Evolutionary conservation across 768 basidiomycete species (phyloP).

Genomic region (Pleurotus tuoliensis): DNA sequence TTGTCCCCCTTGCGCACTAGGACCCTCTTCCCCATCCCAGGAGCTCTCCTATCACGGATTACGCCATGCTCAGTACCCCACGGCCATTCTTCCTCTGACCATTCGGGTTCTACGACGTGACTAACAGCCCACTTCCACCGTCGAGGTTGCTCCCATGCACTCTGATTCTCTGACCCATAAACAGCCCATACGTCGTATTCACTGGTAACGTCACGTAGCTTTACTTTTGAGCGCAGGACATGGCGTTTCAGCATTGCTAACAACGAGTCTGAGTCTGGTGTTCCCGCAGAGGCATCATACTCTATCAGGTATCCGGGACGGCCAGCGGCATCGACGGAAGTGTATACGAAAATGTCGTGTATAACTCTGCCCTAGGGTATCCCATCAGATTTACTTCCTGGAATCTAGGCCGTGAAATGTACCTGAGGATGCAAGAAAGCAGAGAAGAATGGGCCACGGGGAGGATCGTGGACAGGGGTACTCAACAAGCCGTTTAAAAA

Average conservation of each 20-base stretch:
- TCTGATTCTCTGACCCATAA: conserved; percentile 56
- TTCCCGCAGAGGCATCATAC: conserved; percentile 55
- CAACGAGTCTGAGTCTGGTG: conserved; percentile 39
- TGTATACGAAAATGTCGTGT: conserved; percentile 85
- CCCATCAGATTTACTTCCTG: conserved; percentile 10
- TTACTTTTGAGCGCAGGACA: conserved; percentile 86
- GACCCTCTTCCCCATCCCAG: conserved; percentile 75
- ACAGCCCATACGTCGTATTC: conserved; percentile 80
- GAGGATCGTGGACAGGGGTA: conserved; percentile 38
- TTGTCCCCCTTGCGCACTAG: conserved; percentile 64
- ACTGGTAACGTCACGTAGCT: conserved; percentile 70
- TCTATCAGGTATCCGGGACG: conserved; percentile 64
- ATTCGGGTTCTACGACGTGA: conserved; percentile 74
- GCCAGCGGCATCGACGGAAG: conserved; percentile 37
- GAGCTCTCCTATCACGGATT: conserved; percentile 62
- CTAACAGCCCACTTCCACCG: conserved; percentile 58
- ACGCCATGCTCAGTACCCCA: conserved; percentile 56
- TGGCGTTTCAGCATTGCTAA: conserved; percentile 75
- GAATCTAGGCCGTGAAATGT: conserved; percentile 20
- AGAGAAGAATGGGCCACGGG: conserved; percentile 59
- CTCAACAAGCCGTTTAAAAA: conserved; percentile 81
- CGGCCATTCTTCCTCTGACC: conserved; percentile 50
- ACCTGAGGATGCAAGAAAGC: conserved; percentile 81
- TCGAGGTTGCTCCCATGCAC: conserved; percentile 26
- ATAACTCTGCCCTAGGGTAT: conserved; percentile 75